Evolutionary conservation across 768 basidiomycete genomes (phyloP).

Genomic region (Favolaschia claudopus): DNA sequence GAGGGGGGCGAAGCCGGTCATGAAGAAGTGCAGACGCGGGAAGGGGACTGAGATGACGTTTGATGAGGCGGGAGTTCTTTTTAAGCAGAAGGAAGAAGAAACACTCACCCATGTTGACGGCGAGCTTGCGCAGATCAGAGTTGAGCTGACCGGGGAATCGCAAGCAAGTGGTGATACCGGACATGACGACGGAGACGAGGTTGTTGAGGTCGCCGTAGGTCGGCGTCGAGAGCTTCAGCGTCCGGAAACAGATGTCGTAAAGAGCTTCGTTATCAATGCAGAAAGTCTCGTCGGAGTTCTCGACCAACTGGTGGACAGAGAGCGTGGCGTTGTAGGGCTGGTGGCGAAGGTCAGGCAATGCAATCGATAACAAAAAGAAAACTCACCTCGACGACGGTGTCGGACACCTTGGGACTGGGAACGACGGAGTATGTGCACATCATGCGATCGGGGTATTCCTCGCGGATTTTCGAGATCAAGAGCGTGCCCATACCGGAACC

Average conservation of each 20-base stretch:
- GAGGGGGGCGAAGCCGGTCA: conserved; percentile 94
- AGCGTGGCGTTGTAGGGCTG: conserved; percentile 99
- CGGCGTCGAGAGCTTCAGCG: conserved; percentile 93
- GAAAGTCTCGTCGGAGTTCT: conserved; percentile 99
- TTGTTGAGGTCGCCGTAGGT: conserved; percentile 99
- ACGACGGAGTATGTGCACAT: conserved; percentile 99
- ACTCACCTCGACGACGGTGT: conserved; percentile 95
- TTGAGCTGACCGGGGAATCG: conserved; percentile 99
- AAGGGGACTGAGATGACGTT: conserved; percentile 79
- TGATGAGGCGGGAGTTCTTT: conserved; percentile 3
- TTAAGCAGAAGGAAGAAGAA: not conserved
- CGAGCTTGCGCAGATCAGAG: conserved; percentile 97
- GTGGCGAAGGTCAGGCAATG: not conserved
- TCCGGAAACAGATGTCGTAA: conserved; percentile 99
- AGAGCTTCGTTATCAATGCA: conserved; percentile 99
- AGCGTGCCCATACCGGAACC: conserved; percentile 99
- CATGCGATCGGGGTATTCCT: conserved; percentile 99
- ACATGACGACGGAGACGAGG: conserved; percentile 98
- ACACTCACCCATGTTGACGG: conserved; percentile 95
- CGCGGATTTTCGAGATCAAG: conserved; percentile 97
- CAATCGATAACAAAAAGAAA: not conserved
- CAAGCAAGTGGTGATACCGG: conserved; percentile 96
- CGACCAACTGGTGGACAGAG: conserved; percentile 97
- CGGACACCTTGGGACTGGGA: conserved; percentile 96
- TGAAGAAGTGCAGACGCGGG: conserved; percentile 99